Percentiles rank a stretch among this genome's conserved stretches.
Evolutionary conservation across 2,329 filamentous ascomycete genomes (phyloP).

Genomic region (Chaetomiaceae sp.): DNA sequence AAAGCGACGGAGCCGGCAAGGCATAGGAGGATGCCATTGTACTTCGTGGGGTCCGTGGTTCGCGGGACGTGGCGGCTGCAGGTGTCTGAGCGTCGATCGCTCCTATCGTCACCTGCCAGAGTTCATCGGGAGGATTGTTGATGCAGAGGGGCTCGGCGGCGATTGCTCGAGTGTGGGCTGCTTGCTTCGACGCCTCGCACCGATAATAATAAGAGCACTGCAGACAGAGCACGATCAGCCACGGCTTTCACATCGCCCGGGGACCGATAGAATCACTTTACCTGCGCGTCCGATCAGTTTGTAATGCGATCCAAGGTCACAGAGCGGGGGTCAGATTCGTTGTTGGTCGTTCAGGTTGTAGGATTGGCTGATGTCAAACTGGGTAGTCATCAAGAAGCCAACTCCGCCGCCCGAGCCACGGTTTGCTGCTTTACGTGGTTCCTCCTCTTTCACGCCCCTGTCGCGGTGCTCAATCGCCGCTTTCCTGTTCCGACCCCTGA

Average conservation of each 20-base stretch:
- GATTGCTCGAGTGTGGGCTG: too few species aligned
- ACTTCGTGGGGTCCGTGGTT: not conserved
- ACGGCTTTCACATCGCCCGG: too few species aligned
- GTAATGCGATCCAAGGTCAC: too few species aligned
- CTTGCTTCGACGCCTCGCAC: too few species aligned
- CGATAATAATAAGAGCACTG: too few species aligned
- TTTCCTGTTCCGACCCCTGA: conserved; percentile 11
- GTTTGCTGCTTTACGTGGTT: conserved; percentile 5
- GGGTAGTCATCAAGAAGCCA: not conserved
- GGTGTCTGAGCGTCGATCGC: conserved; percentile 11
- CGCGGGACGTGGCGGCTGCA: not conserved
- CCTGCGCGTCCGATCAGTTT: too few species aligned
- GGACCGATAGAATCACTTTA: too few species aligned
- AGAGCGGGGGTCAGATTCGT: too few species aligned
- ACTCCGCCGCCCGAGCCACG: not conserved
- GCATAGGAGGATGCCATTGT: conserved; percentile 51
- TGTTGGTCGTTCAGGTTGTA: conserved; percentile 2
- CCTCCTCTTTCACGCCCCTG: not conserved
- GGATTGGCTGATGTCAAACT: not conserved
- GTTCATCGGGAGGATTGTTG: not conserved
- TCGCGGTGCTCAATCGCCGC: conserved; percentile 1
- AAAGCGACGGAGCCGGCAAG: conserved; percentile 48
- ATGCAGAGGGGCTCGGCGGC: too few species aligned
- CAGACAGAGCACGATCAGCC: too few species aligned
- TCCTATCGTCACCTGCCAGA: conserved; percentile 2